Percentiles rank a stretch among this genome's conserved stretches.
These are phyloP conservation scores for Moricandia moricandioides DNA, from an alignment of 345 rosid genomes.

Conservation along the genomic window DNA sequence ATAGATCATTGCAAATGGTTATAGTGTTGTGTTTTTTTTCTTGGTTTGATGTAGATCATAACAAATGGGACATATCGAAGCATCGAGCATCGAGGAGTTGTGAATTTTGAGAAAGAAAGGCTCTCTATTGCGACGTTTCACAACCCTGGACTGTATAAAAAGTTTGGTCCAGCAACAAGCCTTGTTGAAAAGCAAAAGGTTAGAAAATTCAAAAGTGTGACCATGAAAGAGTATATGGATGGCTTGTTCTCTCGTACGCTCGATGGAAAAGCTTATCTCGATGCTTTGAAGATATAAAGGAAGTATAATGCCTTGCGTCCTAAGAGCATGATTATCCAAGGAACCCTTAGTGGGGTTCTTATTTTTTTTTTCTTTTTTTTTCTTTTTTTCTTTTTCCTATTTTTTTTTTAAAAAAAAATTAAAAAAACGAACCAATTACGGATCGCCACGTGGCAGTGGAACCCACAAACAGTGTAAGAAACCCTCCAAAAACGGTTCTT, in stretches of 20 bases:
- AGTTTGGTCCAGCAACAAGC: slow-evolving; percentile 35
- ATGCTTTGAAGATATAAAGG: slow-evolving; percentile 26
- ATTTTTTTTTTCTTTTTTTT: too few species aligned
- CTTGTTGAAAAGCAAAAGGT: slow-evolving; percentile 25
- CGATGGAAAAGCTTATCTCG: slow-evolving; percentile 23
- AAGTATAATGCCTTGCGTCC: neutral
- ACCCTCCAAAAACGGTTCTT: too few species aligned
- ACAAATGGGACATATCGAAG: slow-evolving; percentile 42
- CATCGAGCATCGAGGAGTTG: slow-evolving; percentile 43
- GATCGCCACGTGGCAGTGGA: too few species aligned
- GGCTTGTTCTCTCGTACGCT: neutral
- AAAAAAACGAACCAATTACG: too few species aligned
- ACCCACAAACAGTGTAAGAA: too few species aligned
- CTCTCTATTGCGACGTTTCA: too few species aligned
- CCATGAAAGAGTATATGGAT: slow-evolving; percentile 19
- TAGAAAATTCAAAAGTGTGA: slow-evolving; percentile 25
- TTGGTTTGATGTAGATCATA: slow-evolving; percentile 35
- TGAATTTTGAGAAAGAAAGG: slow-evolving; percentile 39
- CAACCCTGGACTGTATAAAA: slow-evolving; percentile 23
- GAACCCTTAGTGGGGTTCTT: too few species aligned
- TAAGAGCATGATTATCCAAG: too few species aligned
- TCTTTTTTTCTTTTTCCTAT: too few species aligned
- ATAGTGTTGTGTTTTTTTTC: neutral
- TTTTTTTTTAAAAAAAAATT: too few species aligned
- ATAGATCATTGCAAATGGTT: neutral